Evolutionary conservation across 192 early-diverging fungal species (phyloP).

Genomic region (Linnemannia exigua): DNA sequence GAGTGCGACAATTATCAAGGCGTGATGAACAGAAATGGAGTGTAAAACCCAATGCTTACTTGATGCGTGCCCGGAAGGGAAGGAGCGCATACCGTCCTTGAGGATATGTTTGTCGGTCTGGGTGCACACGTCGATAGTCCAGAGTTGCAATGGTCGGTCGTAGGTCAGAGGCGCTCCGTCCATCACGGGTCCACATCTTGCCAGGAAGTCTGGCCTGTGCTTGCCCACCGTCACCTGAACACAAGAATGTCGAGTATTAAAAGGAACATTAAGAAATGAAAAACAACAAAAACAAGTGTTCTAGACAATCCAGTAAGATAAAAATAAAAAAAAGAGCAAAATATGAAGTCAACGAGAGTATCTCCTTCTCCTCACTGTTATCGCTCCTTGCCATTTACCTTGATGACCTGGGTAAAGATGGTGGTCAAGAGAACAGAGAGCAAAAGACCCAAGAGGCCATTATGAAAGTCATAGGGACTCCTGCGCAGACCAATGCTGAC

Average conservation of each 20-base stretch:
- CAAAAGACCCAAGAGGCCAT: conserved; percentile 49
- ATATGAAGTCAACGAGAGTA: background rate
- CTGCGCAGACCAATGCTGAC: conserved; percentile 42
- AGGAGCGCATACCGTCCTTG: conserved; percentile 86
- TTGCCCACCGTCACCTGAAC: conserved; percentile 57
- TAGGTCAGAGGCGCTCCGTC: conserved; percentile 24
- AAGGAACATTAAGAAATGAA: background rate
- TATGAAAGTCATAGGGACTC: conserved; percentile 47
- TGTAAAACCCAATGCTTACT: conserved; percentile 11
- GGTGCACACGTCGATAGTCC: conserved; percentile 63
- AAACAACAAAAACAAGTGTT: background rate
- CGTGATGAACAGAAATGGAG: background rate
- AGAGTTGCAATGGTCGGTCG: conserved; percentile 66
- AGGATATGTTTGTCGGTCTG: conserved; percentile 64
- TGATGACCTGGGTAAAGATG: conserved; percentile 62
- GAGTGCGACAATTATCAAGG: background rate
- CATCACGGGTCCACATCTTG: conserved; percentile 52
- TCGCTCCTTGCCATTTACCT: conserved; percentile 22
- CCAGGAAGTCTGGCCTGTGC: conserved; percentile 64
- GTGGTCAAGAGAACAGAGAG: conserved; percentile 56
- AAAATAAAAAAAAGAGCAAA: background rate
- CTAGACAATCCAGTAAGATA: conserved; percentile 1
- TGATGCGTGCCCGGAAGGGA: conserved; percentile 86
- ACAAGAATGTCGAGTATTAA: background rate
- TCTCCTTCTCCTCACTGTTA: background rate